Evolutionary conservation across 768 basidiomycete genomes (phyloP).

Genomic region (Phylloporus sp.): DNA sequence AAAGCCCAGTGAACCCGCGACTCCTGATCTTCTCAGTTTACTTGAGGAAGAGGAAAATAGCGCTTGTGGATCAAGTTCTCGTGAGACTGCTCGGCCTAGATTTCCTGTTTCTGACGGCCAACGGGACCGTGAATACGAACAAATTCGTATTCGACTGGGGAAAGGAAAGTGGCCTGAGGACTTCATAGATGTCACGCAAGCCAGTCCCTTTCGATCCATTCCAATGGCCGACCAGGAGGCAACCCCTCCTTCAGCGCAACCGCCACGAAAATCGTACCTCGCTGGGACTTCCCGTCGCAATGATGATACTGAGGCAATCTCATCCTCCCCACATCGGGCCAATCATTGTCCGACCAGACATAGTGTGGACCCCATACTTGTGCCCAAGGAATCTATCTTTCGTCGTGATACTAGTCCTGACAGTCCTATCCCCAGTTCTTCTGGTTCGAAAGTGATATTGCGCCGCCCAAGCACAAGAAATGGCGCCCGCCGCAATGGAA

Average conservation of each 20-base stretch:
- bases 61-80: slow-evolving; percentile 46
- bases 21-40: slow-evolving; percentile 60
- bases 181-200: slow-evolving; percentile 58
- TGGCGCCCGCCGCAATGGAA: slow-evolving; percentile 42
- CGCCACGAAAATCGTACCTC: slow-evolving; percentile 54
- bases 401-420: slow-evolving; percentile 60
- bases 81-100: slow-evolving; percentile 25
- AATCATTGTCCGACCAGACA: slow-evolving; percentile 62
- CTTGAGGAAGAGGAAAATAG: slow-evolving; percentile 61
- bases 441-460: slow-evolving; percentile 43
- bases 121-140: slow-evolving; percentile 27
- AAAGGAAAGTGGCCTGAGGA: slow-evolving; percentile 86
- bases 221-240: slow-evolving; percentile 21
- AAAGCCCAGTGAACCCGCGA: slow-evolving; percentile 56
- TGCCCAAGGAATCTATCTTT: slow-evolving; percentile 45
- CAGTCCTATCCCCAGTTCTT: slow-evolving; percentile 31
- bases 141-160: slow-evolving; percentile 49
- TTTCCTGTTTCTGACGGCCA: slow-evolving; percentile 17
- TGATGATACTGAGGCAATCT: slow-evolving; percentile 43
- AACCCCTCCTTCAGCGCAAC: slow-evolving; percentile 40
- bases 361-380: slow-evolving; percentile 50
- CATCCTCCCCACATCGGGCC: slow-evolving; percentile 43
- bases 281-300: slow-evolving; percentile 41
- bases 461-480: slow-evolving; percentile 56
- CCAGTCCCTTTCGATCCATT: slow-evolving; percentile 27